Base-by-base conservation (phyloP, 139 green algal species). In the Picochlorum sp. region DNA sequence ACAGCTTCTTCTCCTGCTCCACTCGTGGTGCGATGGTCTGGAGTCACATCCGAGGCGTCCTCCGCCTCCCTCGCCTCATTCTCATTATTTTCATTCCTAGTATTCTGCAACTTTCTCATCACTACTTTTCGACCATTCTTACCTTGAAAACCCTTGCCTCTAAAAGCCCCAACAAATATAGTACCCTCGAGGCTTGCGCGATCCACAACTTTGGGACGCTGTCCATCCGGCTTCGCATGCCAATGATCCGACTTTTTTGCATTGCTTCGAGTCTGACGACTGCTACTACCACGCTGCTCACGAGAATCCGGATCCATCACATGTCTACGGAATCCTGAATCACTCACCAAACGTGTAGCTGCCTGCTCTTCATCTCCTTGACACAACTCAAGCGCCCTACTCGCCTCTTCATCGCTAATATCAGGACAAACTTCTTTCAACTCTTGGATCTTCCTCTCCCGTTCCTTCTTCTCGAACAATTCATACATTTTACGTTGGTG, bases 361-460 rank as follows among this genome's bases (percentile, higher is more conserved):
- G 85, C 80, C 0, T 86, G 75, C 1, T 90, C 84, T 70, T 92
- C 85, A 74, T 80, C 85, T 56, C 77, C 80, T 28, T 77, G 69
- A 67, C 84, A 89, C 2, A 84, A 44, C 21, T 86, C 73, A 16
- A 93, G 72, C 0, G 86, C 86, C 13, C 41, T 56, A 11, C 41
- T 20, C 3, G 85, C 86, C 10, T 86, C 74, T 24, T 80, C 72
- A 28, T 78, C 73, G 13, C 57, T 74, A 4, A 92, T 58, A 6
- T 82, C 79, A 3, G 82, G 84, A 56, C 73, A 84, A 4, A 92
- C 65, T 47, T 81, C 75, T 23, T 60, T 74, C 9, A 94, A 62
- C 49, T 92, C 86, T 2, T 58, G 26, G 7, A 88, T 79, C 78
- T 93, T 90, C 41, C 87, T 68, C 37, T 34, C 34, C 34, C 50